Percentiles rank a stretch among this genome's conserved stretches.
Conservation (phyloP, 1,284 basidiomycete genomes). For the Cutaneotrichosporon cutaneum region DNA sequence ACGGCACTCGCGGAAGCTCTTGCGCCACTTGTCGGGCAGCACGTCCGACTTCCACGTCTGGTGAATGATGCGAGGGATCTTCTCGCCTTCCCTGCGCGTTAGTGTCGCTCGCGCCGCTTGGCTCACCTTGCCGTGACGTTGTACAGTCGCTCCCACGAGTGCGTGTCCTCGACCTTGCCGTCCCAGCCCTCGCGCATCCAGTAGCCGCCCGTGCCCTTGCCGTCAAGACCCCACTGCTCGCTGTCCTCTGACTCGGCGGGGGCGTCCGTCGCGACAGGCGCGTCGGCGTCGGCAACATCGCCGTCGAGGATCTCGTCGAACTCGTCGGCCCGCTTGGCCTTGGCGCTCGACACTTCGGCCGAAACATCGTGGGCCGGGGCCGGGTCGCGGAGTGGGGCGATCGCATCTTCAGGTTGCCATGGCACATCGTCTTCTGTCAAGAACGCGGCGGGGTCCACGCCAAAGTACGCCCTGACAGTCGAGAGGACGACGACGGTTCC, state of each 20-base stretch:
- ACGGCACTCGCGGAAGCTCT: constrained; percentile 73
- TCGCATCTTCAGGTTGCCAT: constrained; percentile 52
- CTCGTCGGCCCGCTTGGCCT: constrained; percentile 13
- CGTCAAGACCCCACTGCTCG: constrained; percentile 43
- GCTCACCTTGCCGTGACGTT: constrained; percentile 45
- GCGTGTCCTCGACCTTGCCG: constrained; percentile 39
- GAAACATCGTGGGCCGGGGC: not conserved
- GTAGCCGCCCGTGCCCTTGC: constrained; percentile 46
- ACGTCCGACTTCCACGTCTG: constrained; percentile 97
- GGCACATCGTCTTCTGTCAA: constrained; percentile 76
- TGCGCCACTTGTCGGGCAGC: constrained; percentile 79
- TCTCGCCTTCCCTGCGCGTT: constrained; percentile 56
- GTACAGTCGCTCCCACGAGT: constrained; percentile 44
- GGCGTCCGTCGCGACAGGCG: not conserved
- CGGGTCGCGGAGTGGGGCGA: constrained; percentile 26
- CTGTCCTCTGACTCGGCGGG: not conserved
- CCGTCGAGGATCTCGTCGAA: constrained; percentile 16
- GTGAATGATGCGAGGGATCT: constrained; percentile 89
- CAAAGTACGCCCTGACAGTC: constrained; percentile 85
- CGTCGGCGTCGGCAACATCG: constrained; percentile 21
- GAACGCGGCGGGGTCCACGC: constrained; percentile 74
- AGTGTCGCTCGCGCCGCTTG: not conserved
- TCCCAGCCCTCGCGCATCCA: constrained; percentile 51
- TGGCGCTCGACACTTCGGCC: constrained; percentile 1
- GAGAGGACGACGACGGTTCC: constrained; percentile 91